These are phyloP conservation scores for Raffaelea albimanens DNA, from an alignment of 2,329 filamentous ascomycete species.

Conservation along the genomic window DNA sequence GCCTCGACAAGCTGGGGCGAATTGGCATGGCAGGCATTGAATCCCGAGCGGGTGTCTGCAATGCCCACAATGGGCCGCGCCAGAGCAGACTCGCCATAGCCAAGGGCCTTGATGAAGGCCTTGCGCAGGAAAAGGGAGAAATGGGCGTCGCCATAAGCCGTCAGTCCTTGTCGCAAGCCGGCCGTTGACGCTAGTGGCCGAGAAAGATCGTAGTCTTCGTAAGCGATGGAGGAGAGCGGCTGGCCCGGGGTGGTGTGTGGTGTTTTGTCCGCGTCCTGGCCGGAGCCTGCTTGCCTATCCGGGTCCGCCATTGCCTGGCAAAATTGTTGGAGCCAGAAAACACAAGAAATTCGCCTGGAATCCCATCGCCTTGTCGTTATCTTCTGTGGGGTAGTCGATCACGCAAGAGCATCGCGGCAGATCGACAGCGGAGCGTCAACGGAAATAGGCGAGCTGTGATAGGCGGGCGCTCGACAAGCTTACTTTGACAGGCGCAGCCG, in stretches of 20 bases:
- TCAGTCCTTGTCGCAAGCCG: constrained; percentile 51
- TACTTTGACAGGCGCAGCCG: no score
- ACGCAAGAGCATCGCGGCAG: no score
- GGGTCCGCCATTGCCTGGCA: no score
- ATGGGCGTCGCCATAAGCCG: constrained; percentile 63
- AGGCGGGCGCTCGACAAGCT: no score
- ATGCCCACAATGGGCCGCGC: constrained; percentile 65
- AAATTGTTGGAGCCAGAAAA: no score
- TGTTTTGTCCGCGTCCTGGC: no score
- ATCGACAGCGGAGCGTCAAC: no score
- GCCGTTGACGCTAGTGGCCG: constrained; percentile 36
- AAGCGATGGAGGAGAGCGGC: not conserved
- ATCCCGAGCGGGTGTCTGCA: constrained; percentile 62
- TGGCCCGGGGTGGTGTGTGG: no score
- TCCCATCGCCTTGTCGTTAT: not conserved
- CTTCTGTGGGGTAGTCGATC: no score
- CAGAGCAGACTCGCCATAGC: constrained; percentile 63
- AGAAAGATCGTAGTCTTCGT: constrained; percentile 50
- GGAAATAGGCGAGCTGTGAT: no score
- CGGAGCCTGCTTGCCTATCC: no score
- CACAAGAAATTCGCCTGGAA: no score
- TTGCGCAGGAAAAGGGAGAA: constrained; percentile 69
- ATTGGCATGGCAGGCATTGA: constrained; percentile 69
- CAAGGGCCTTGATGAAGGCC: constrained; percentile 68
- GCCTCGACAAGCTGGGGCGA: constrained; percentile 63